Conservation (phyloP, 2,329 filamentous ascomycete species). For the Eutypella sp. region DNA sequence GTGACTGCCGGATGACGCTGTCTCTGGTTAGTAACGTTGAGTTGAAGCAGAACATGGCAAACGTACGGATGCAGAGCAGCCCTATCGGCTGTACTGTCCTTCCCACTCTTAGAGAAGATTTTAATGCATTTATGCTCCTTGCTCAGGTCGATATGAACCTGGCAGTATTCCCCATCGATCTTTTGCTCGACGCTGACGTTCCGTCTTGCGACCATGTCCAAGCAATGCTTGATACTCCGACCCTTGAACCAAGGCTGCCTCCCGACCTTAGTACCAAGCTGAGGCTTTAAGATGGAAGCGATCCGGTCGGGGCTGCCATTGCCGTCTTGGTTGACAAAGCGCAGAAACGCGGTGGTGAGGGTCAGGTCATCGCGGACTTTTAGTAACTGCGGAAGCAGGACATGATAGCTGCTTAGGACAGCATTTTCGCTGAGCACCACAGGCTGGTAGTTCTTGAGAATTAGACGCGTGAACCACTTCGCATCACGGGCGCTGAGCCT, state of each 20-base stretch:
- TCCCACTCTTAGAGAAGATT: slow-evolving; percentile 90
- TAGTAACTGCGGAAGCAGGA: slow-evolving; percentile 63
- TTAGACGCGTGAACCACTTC: slow-evolving; percentile 81
- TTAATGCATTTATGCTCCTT: slow-evolving; percentile 54
- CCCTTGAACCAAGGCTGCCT: slow-evolving; percentile 61
- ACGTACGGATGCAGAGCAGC: slow-evolving; percentile 50
- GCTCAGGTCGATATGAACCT: slow-evolving; percentile 72
- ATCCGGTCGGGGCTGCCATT: slow-evolving; percentile 19
- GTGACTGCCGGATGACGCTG: slow-evolving; percentile 56
- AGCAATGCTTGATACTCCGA: slow-evolving; percentile 68
- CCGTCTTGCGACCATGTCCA: slow-evolving; percentile 55
- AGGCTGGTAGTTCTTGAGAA: slow-evolving; percentile 72
- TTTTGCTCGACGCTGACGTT: slow-evolving; percentile 74
- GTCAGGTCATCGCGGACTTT: slow-evolving; percentile 65
- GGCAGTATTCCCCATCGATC: slow-evolving; percentile 85
- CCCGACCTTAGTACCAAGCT: slow-evolving; percentile 58
- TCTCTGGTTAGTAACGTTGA: background rate
- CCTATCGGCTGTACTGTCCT: slow-evolving; percentile 76
- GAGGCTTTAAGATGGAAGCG: slow-evolving; percentile 40
- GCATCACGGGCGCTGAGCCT: slow-evolving; percentile 62
- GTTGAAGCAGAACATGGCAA: background rate
- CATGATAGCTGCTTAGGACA: slow-evolving; percentile 60
- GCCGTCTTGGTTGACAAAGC: slow-evolving; percentile 21
- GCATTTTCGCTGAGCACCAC: slow-evolving; percentile 54
- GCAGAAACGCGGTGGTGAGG: slow-evolving; percentile 52